phyloP scores from a whole-genome alignment of 176 grass and related monocot species.

The Carex littledalei region DNA sequence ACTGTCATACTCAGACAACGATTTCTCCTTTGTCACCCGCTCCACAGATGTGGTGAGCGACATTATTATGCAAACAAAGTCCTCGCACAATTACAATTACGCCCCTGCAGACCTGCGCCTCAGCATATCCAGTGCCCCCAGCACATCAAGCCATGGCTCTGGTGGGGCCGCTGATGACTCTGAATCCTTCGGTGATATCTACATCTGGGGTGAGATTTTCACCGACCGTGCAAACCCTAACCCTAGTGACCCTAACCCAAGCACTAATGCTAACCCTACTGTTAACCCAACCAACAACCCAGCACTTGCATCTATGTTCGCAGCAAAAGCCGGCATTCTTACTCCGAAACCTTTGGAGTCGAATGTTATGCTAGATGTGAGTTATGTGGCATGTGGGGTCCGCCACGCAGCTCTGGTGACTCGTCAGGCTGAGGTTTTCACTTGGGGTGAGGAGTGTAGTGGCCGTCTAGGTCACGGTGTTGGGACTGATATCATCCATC shows the following conservation, averaged over 20 bases:
- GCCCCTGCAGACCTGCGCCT: conserved; percentile 75
- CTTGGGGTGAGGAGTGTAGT: conserved; percentile 89
- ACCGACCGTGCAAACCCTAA: conserved; percentile 35
- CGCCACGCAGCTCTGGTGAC: conserved; percentile 85
- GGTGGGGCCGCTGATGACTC: conserved; percentile 57
- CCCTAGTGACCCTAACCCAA: background rate
- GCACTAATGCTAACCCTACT: background rate
- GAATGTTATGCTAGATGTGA: conserved; percentile 93
- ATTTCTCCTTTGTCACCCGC: conserved; percentile 49
- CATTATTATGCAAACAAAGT: conserved; percentile 91
- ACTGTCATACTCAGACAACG: conserved; percentile 55
- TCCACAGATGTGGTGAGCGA: conserved; percentile 69
- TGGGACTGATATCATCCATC: conserved; percentile 54
- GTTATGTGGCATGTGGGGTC: conserved; percentile 73
- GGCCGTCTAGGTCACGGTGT: conserved; percentile 82
- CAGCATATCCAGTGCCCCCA: conserved; percentile 91
- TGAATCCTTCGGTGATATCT: conserved; percentile 89
- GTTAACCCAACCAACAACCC: conserved; percentile 23
- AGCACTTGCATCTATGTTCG: conserved; percentile 11
- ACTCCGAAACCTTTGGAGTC: conserved; percentile 91
- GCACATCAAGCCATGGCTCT: conserved; percentile 98
- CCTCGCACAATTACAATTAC: conserved; percentile 17
- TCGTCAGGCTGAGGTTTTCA: conserved; percentile 82
- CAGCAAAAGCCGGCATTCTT: conserved; percentile 52
- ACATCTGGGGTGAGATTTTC: conserved; percentile 89